Base-by-base conservation (phyloP, 2,329 filamentous ascomycete genomes). In the Sporothrix humicola region DNA sequence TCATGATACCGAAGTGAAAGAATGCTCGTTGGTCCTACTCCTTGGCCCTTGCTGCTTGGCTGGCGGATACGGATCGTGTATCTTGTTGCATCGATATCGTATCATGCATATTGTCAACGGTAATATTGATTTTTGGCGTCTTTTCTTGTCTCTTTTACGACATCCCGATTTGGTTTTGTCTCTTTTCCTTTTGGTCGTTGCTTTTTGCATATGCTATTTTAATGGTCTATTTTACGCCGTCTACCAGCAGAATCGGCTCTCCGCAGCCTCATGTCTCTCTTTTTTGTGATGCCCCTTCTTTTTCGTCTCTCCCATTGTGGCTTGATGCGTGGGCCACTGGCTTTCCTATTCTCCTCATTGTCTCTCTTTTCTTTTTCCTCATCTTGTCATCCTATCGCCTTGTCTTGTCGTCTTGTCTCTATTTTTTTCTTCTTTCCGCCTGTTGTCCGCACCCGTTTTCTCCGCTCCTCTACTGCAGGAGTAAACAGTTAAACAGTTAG, bases 191-290 rank as follows among this genome's bases (percentile, higher is more conserved):
- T 20, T 44, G 3, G 3, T 20, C 42, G 31, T 37, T 37, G 31
- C 31, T 17, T 6, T 42, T 44, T 44, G n/a, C 12, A 8, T 20
- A 13, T 63, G 31, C 31, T 44, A 42, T 63, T 20, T 63, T 63
- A 31, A 44, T 44, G n/a, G 37, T n/a, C n/a, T 44, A 15, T 20
- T 37, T 37, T 37, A 37, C 31, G 31, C 31, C 31, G 31, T 37
- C 31, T 8, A 44, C 58, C 31, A 10, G 31, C 58, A 63, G 58
- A 8, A 44, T 44, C 31, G 58, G 58, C n/a, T n/a, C 31, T 20
- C 31, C 37, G 58, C 31, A 63, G 26, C 31, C 58, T 42, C 58
- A 63, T 63, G 58, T 44, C 58, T 44, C 58, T 63, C 31, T n/a
- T 46, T n/a, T 46, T 20, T 46, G 31, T 46, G n/a, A 46, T 48